phyloP scores from a whole-genome alignment of 2,329 filamentous ascomycete species.

The Nemania serpens region DNA sequence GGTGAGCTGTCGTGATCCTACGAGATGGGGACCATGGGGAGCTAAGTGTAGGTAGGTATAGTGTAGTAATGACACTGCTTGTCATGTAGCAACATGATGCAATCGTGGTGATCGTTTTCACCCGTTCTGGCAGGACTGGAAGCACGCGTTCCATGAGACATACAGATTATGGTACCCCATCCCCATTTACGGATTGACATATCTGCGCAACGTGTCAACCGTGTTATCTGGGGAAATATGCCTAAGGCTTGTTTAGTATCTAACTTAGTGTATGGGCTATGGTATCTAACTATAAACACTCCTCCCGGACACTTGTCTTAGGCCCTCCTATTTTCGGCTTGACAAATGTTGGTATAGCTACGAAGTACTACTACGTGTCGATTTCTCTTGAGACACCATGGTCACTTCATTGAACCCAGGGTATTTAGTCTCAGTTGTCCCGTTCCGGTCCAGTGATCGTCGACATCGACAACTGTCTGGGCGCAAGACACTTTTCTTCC shows the following conservation, averaged over 20 bases:
- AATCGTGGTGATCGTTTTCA: conserved; percentile 36
- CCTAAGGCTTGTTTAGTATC: conserved; percentile 1
- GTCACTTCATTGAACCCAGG: background rate
- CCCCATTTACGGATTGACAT: conserved; percentile 11
- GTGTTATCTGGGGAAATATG: conserved; percentile 30
- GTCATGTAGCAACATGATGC: conserved; percentile 37
- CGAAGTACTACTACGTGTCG: background rate
- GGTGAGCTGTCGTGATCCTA: conserved; percentile 15
- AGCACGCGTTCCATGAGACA: conserved; percentile 35
- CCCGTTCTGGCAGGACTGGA: conserved; percentile 38
- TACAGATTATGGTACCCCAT: conserved; percentile 18
- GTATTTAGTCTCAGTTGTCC: conserved; percentile 6
- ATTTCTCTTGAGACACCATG: conserved; percentile 3
- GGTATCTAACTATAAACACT: conserved; percentile 23
- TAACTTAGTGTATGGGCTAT: conserved; percentile 3
- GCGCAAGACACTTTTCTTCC: conserved; percentile 5
- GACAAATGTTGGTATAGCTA: conserved; percentile 19
- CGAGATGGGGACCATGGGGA: background rate
- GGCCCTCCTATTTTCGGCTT: conserved; percentile 16
- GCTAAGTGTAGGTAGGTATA: background rate
- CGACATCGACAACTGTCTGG: conserved; percentile 12
- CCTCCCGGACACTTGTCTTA: conserved; percentile 10
- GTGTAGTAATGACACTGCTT: conserved; percentile 20
- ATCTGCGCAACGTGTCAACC: conserved; percentile 37
- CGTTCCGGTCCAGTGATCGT: conserved; percentile 9